Evolutionary conservation across 345 rosid species (phyloP).

Genomic region (Salix dunnii): DNA sequence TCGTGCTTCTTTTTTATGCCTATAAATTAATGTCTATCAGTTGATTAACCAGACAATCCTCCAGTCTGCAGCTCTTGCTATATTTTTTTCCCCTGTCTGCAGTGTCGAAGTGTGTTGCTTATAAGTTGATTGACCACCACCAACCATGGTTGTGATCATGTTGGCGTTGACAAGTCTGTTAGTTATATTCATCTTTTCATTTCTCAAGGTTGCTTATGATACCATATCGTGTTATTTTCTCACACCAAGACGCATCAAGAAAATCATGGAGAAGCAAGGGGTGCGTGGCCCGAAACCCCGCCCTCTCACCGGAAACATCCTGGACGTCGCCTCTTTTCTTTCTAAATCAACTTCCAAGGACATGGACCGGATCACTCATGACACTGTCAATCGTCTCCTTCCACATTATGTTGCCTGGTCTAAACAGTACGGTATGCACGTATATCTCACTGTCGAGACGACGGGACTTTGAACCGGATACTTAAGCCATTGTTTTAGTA

Average conservation of each 20-base stretch:
- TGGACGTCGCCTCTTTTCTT: constrained; percentile 58
- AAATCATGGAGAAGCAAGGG: constrained; percentile 75
- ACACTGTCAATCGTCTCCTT: constrained; percentile 69
- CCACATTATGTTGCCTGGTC: constrained; percentile 90
- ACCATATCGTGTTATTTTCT: constrained; percentile 61
- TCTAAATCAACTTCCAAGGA: constrained; percentile 59
- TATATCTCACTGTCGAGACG: neutral
- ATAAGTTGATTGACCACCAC: neutral
- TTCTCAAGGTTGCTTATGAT: constrained; percentile 42
- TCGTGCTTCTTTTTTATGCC: neutral
- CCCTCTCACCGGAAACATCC: constrained; percentile 69
- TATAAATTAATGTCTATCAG: neutral
- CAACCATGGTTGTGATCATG: constrained; percentile 23
- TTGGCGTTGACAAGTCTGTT: constrained; percentile 19
- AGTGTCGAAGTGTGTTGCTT: neutral
- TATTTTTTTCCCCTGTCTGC: neutral
- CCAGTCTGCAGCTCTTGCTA: neutral
- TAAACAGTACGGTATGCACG: constrained; percentile 53
- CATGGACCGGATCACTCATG: constrained; percentile 58
- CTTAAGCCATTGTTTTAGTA: neutral
- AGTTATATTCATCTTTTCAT: constrained; percentile 27
- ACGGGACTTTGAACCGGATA: neutral
- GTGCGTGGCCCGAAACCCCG: constrained; percentile 83
- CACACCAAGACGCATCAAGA: constrained; percentile 73
- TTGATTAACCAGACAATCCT: neutral